Conservation (phyloP, 257 asterid species). For the Agastache rugosa region DNA sequence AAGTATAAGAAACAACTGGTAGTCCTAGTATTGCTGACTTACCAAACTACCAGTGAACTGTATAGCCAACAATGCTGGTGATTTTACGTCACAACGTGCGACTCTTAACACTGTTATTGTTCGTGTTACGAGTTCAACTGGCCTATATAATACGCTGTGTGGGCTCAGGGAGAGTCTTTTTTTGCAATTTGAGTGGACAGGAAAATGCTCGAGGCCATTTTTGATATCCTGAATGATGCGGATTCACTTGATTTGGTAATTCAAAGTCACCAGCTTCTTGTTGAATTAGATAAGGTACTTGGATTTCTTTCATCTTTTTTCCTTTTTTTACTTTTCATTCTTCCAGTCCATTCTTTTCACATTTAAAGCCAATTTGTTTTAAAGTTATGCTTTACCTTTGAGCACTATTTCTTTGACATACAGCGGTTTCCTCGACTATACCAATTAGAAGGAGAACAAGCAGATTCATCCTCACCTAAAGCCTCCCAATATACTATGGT, state of each 20-base stretch:
- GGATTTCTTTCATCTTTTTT: constrained; percentile 9
- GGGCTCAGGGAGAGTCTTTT: constrained; percentile 17
- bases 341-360: constrained; percentile 18
- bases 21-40: background rate
- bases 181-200: constrained; percentile 51
- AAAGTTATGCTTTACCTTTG: constrained; percentile 28
- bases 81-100: background rate
- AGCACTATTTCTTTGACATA: constrained; percentile 28
- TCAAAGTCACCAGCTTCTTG: constrained; percentile 80
- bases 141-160: constrained; percentile 5
- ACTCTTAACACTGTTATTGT: constrained; percentile 2
- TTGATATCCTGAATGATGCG: constrained; percentile 71
- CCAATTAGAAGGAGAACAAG: constrained; percentile 47
- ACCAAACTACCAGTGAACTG: background rate
- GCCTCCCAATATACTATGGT: constrained; percentile 43
- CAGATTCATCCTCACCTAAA: constrained; percentile 52
- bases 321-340: background rate
- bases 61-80: background rate
- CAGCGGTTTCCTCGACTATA: constrained; percentile 73
- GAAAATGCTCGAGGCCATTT: constrained; percentile 75
- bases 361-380: constrained; percentile 8
- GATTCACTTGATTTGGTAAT: constrained; percentile 68
- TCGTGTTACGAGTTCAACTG: background rate
- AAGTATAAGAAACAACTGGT: background rate
- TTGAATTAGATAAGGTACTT: constrained; percentile 74